Base-by-base conservation (phyloP, 2,329 filamentous ascomycete genomes). In the Trichoderma atrobrunneum region DNA sequence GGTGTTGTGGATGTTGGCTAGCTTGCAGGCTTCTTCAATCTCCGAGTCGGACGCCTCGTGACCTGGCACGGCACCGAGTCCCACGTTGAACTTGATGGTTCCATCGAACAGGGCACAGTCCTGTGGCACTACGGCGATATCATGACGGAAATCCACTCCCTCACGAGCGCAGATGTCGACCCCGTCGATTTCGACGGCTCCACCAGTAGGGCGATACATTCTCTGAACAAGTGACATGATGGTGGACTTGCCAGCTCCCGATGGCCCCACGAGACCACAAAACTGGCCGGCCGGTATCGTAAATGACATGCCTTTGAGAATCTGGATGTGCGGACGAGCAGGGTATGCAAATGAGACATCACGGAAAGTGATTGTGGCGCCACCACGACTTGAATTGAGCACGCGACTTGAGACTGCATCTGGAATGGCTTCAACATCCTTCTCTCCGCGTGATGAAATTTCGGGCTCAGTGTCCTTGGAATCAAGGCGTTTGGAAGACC, bases 1-100 rank as follows among this genome's bases (percentile, higher is more conserved):
- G 28, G 87, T 89, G 30, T 93, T 89, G 80, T 93, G 90, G 74
- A 93, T 92, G 77, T 92, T 91, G 43, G 91, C 91, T 18, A 91
- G 81, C 71, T 86, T 86, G 77, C 91, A 93, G 0, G 91, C 91
- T 68, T 88, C 87, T 74, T 90, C 85, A 60, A 93, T 89, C 61
- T 92, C 90, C 10, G 83, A 86, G 59, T 89, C 82, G 1, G 85
- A 87, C 1, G 87, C 87, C 39, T 87, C 85, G 54, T 86, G 82
- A 14, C 84, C 86, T 1, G 89, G 89, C 1, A 84, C 82, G 0
- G 85, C 84, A 11, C 88, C 88, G 2, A 90, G 82, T 1, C 82
- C 81, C 32, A 90, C 82, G 77, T 90, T 90, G 79, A 89, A 89
- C 6, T 79, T 80, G 51, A 90, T 81, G 16, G 81, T 88, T 14